These are phyloP conservation scores for Andrographis paniculata DNA, from an alignment of 305 asterid species.

Conservation along the genomic window DNA sequence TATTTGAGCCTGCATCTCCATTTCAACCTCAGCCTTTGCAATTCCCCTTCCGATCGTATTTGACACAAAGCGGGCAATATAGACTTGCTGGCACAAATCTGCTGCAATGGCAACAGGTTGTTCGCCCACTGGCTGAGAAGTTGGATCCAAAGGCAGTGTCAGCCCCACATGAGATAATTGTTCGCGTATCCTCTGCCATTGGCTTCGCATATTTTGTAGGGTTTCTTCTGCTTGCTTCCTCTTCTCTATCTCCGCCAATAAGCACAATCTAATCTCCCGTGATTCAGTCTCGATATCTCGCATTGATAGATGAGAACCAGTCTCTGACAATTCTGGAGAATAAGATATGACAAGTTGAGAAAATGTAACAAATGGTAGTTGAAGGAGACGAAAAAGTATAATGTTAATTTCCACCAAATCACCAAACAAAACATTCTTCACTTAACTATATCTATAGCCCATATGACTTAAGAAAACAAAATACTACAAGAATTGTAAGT, in stretches of 20 bases:
- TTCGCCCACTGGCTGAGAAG: constrained; percentile 33
- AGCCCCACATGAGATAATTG: constrained; percentile 58
- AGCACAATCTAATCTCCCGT: constrained; percentile 54
- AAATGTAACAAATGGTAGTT: too few species aligned
- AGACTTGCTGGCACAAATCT: constrained; percentile 54
- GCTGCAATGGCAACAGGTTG: constrained; percentile 43
- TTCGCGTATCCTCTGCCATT: constrained; percentile 57
- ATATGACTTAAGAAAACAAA: constrained; percentile 4
- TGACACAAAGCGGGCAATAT: constrained; percentile 58
- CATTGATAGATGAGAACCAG: constrained; percentile 36
- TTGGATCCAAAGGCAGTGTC: constrained; percentile 48
- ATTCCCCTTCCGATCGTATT: constrained; percentile 74
- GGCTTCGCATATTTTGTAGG: constrained; percentile 38
- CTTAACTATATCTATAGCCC: constrained; percentile 1
- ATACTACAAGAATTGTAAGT: too few species aligned
- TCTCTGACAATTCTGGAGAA: constrained; percentile 70
- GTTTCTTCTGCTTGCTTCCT: constrained; percentile 84
- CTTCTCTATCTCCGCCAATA: constrained; percentile 78
- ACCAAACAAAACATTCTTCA: neutral
- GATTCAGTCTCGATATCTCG: constrained; percentile 63
- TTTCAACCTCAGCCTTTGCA: constrained; percentile 81
- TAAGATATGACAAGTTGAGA: constrained; percentile 23
- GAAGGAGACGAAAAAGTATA: too few species aligned
- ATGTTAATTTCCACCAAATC: too few species aligned
- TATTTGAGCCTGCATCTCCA: constrained; percentile 73